phyloP scores from a whole-genome alignment of 2,329 filamentous ascomycete genomes.

The Ascochyta rabiei region DNA sequence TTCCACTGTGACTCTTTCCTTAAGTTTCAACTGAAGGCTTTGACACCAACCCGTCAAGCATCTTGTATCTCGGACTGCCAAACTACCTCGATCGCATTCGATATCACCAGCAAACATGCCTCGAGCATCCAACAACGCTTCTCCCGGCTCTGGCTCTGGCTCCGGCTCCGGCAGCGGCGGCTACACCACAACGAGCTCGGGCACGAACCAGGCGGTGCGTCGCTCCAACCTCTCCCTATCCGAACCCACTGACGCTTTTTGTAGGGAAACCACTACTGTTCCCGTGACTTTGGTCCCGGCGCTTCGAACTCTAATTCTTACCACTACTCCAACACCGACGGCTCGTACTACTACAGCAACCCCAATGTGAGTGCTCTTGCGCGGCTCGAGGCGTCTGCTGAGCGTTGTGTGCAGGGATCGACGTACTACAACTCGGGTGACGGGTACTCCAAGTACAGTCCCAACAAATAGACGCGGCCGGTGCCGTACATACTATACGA shows the following conservation, averaged over 20 bases:
- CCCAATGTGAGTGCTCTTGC: constrained; percentile 29
- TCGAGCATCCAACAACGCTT: constrained; percentile 14
- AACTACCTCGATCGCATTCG: background rate
- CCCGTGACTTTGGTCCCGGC: constrained; percentile 44
- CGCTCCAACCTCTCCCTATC: background rate
- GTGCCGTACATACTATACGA: too few species aligned
- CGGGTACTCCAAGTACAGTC: constrained; percentile 38
- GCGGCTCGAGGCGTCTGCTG: background rate
- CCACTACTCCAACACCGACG: constrained; percentile 48
- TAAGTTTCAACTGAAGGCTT: background rate
- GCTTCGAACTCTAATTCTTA: constrained; percentile 47
- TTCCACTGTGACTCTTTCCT: background rate
- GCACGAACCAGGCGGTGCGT: constrained; percentile 48
- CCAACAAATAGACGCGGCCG: constrained; percentile 23
- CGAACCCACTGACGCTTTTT: background rate
- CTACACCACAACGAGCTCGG: constrained; percentile 49
- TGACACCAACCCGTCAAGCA: background rate
- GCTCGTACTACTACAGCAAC: constrained; percentile 48
- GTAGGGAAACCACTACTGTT: constrained; percentile 51
- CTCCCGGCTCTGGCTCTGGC: constrained; percentile 9
- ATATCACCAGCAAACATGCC: background rate
- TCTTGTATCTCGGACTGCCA: background rate
- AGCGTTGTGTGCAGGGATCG: constrained; percentile 27
- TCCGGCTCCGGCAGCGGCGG: constrained; percentile 20
- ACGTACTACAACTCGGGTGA: constrained; percentile 48